These are phyloP conservation scores for Pseudogymnoascus sp. DNA, from an alignment of 2,329 filamentous ascomycete genomes.

Conservation along the genomic window DNA sequence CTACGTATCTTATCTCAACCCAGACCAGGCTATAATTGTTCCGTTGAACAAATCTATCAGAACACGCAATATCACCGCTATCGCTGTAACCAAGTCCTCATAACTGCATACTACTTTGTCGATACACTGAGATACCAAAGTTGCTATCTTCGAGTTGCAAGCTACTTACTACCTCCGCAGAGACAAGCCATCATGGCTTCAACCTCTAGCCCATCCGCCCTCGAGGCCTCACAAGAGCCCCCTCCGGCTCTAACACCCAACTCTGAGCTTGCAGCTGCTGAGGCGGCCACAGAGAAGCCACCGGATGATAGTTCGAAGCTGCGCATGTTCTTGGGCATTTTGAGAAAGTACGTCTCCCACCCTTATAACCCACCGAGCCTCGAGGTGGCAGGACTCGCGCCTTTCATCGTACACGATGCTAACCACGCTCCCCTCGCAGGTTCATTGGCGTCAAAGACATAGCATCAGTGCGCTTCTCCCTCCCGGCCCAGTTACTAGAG, in stretches of 20 bases:
- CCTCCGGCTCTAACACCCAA: not conserved
- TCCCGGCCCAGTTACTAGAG: conserved; percentile 91
- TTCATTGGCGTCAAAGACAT: conserved; percentile 97
- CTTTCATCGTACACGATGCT: not conserved
- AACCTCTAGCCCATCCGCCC: not conserved
- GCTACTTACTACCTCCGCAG: not conserved
- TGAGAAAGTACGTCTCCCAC: conserved; percentile 64
- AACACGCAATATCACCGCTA: not conserved
- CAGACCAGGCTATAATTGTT: not conserved
- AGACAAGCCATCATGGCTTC: not conserved
- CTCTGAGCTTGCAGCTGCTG: not conserved
- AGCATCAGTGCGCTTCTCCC: conserved; percentile 88
- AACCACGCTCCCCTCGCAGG: conserved; percentile 38
- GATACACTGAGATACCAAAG: not conserved
- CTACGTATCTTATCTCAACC: not conserved
- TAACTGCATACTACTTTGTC: not conserved
- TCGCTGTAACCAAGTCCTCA: not conserved
- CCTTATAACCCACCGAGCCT: not conserved
- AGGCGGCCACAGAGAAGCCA: conserved; percentile 41
- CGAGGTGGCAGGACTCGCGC: not conserved
- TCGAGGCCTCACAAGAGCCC: not conserved
- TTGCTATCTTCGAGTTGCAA: not conserved
- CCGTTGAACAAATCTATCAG: not conserved
- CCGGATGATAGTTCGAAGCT: conserved; percentile 81
- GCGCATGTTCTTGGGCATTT: conserved; percentile 77